A percentile compares a stretch with the other conserved stretches of the same genome.
Conservation (phyloP, 306 rosid genomes). For the Albizia julibrissin region DNA sequence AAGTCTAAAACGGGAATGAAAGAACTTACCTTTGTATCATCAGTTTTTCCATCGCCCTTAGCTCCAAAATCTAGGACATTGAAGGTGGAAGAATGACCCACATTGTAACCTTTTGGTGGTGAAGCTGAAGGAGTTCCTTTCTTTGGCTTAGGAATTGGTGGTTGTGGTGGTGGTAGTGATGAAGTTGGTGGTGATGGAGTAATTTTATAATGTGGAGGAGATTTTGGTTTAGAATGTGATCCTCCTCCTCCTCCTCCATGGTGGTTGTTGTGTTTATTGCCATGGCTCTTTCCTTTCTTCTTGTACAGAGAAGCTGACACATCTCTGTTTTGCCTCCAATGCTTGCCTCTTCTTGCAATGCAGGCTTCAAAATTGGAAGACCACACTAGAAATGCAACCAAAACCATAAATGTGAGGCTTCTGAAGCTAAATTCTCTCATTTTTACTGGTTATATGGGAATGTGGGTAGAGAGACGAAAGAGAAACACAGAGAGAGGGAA, state of each 20-base stretch:
- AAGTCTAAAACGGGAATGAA: conserved; percentile 15
- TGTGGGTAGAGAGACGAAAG: conserved; percentile 12
- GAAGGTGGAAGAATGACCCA: conserved; percentile 43
- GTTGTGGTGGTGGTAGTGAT: conserved; percentile 35
- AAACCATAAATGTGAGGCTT: conserved; percentile 54
- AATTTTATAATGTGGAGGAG: conserved; percentile 45
- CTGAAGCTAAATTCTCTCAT: conserved; percentile 67
- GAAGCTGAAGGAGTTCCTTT: conserved; percentile 38
- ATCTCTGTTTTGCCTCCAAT: conserved; percentile 69
- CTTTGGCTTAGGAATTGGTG: conserved; percentile 42
- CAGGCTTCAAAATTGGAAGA: conserved; percentile 74
- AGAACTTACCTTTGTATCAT: conserved; percentile 79
- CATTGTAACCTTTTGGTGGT: conserved; percentile 51
- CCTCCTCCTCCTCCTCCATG: conserved; percentile 43
- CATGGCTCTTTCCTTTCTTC: conserved; percentile 64
- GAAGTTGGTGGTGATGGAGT: conserved; percentile 36
- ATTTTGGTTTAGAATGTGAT: conserved; percentile 51
- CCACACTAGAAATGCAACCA: conserved; percentile 64
- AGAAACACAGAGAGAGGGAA: conserved; percentile 14
- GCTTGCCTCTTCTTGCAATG: conserved; percentile 86
- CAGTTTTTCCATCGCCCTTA: conserved; percentile 76
- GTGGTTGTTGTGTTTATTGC: conserved; percentile 38
- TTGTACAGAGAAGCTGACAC: conserved; percentile 46
- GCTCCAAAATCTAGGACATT: conserved; percentile 92
- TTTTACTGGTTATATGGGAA: conserved; percentile 37